These are phyloP conservation scores for Solanum paucissectum DNA, from an alignment of 257 asterid species.

Conservation along the genomic window DNA sequence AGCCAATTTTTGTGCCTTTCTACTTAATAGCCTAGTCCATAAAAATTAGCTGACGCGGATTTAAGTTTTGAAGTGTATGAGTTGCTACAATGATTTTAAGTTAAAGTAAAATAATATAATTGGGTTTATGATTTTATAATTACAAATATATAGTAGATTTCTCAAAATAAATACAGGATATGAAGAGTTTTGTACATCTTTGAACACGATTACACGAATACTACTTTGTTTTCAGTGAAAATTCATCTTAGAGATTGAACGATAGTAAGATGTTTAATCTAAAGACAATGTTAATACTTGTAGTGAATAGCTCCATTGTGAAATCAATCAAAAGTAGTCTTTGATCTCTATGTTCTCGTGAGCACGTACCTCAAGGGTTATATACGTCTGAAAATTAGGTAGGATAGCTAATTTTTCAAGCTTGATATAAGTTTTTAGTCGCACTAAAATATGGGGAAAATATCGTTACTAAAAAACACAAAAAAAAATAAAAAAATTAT, in stretches of 20 bases:
- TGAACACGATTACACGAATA: background rate
- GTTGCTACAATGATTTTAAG: background rate
- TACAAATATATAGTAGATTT: background rate
- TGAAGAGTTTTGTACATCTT: background rate
- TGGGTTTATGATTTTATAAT: background rate
- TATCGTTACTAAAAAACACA: background rate
- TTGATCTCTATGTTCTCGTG: background rate
- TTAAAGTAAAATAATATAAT: background rate
- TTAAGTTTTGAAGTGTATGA: background rate
- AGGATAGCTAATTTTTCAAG: background rate
- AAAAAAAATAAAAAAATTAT: background rate
- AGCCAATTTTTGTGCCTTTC: background rate
- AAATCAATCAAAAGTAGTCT: background rate
- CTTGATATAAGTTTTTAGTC: background rate
- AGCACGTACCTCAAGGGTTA: background rate
- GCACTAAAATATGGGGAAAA: too few relatives aligned
- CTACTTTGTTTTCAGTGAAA: fast-evolving
- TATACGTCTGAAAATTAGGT: too few relatives aligned
- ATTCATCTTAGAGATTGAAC: too few relatives aligned
- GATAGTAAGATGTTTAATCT: fast-evolving
- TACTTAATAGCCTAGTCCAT: background rate
- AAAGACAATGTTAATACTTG: background rate
- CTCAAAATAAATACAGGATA: background rate
- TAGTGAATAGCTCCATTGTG: background rate
- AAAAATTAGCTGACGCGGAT: background rate